Evolutionary conservation across 768 basidiomycete genomes (phyloP).

Genomic region (Cyathus striatus): DNA sequence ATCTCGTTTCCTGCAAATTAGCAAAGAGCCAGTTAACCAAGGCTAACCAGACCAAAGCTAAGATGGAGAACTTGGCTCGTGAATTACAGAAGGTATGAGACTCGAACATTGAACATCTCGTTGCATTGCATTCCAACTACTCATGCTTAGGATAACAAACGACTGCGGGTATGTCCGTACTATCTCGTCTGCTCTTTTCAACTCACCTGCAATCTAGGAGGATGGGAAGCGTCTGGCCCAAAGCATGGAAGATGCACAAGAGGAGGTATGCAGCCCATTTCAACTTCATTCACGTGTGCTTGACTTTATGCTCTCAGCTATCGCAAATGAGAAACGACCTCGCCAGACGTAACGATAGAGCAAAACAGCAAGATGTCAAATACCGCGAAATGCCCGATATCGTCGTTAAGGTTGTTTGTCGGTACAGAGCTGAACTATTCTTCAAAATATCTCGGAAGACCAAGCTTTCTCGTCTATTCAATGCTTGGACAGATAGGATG

Average conservation of each 20-base stretch:
- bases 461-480: slow-evolving; percentile 77
- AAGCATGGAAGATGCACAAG: slow-evolving; percentile 83
- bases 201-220: slow-evolving; percentile 48
- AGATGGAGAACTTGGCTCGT: slow-evolving; percentile 86
- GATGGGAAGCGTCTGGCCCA: slow-evolving; percentile 77
- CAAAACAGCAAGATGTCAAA: slow-evolving; percentile 73
- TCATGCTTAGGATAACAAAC: slow-evolving; percentile 73
- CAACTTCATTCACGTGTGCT: slow-evolving; percentile 5
- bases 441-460: slow-evolving; percentile 93
- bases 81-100: slow-evolving; percentile 78
- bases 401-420: slow-evolving; percentile 83
- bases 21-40: slow-evolving; percentile 85
- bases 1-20: slow-evolving; percentile 23
- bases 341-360: slow-evolving; percentile 74
- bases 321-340: slow-evolving; percentile 79
- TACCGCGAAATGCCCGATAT: slow-evolving; percentile 87
- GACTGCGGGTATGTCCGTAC: slow-evolving; percentile 58
- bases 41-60: slow-evolving; percentile 82
- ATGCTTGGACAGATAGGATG: slow-evolving; percentile 89
- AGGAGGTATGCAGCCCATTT: slow-evolving; percentile 48
- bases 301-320: slow-evolving; percentile 38
- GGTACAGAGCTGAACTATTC: slow-evolving; percentile 85
- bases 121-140: slow-evolving; percentile 3
- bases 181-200: slow-evolving; percentile 7
- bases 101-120: not conserved